These are phyloP conservation scores for Coffea humblotiana DNA, from an alignment of 305 asterid species.

Conservation along the genomic window DNA sequence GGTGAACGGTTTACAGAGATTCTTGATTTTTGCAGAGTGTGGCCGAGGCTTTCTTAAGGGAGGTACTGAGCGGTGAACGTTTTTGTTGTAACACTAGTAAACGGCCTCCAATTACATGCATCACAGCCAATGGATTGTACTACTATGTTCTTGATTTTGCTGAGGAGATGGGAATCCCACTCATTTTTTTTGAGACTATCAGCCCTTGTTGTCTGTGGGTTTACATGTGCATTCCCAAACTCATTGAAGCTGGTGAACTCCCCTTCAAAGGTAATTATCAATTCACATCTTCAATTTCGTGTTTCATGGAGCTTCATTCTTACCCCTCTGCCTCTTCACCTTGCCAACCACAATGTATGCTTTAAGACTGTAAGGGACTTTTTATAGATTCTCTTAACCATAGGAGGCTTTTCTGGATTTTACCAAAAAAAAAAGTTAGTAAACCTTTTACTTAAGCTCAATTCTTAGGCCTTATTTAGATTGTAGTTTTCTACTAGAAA, in stretches of 20 bases:
- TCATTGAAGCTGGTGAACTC: slow-evolving; percentile 37
- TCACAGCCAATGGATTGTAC: slow-evolving; percentile 33
- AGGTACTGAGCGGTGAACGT: slow-evolving; percentile 10
- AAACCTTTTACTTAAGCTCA: too few relatives aligned
- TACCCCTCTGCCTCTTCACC: too few relatives aligned
- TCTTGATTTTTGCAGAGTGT: slow-evolving; percentile 20
- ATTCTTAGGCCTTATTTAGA: too few relatives aligned
- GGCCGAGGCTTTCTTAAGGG: slow-evolving; percentile 26
- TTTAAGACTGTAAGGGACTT: too few relatives aligned
- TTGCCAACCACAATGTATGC: too few relatives aligned
- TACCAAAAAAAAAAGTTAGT: too few relatives aligned
- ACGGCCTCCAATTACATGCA: slow-evolving; percentile 30
- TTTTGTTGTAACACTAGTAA: background rate
- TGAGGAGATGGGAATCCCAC: slow-evolving; percentile 29
- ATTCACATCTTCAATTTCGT: background rate
- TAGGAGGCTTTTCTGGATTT: too few relatives aligned
- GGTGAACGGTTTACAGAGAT: slow-evolving; percentile 43
- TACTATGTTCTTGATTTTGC: slow-evolving; percentile 33
- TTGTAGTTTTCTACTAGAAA: too few relatives aligned
- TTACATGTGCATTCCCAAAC: slow-evolving; percentile 30
- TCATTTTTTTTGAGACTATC: slow-evolving; percentile 26
- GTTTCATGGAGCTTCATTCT: background rate
- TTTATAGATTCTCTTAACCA: too few relatives aligned
- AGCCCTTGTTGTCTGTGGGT: slow-evolving; percentile 33
- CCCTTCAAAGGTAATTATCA: slow-evolving; percentile 30